phyloP scores from a whole-genome alignment of 768 basidiomycete genomes.

The Cystobasidium onofrii region DNA sequence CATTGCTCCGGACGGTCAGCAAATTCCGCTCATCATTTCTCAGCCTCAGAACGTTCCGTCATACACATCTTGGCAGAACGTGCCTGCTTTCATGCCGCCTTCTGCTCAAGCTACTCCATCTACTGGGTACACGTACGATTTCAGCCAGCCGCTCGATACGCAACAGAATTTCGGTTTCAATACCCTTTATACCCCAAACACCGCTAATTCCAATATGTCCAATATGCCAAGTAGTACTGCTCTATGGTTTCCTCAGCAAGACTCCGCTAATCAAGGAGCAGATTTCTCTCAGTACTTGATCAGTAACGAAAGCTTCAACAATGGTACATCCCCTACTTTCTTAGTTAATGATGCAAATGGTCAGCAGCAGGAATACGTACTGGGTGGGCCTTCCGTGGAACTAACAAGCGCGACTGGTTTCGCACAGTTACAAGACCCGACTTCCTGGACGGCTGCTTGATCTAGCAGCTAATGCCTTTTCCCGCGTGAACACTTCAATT shows the following conservation, averaged over 20 bases:
- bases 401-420: neutral
- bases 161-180: neutral
- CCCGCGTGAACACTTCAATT: neutral
- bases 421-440: neutral
- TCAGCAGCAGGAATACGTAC: neutral
- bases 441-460: neutral
- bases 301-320: neutral
- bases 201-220: neutral
- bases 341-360: neutral
- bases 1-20: neutral
- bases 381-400: neutral
- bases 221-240: neutral
- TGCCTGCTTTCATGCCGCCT: slow-evolving; percentile 1
- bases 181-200: neutral
- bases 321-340: neutral
- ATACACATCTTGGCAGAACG: neutral
- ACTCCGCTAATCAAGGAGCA: neutral
- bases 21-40: neutral
- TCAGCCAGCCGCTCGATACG: neutral
- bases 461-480: too few species aligned
- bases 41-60: neutral
- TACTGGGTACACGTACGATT: neutral
- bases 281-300: neutral
- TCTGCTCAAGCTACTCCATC: neutral
- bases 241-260: neutral